Base-by-base conservation (phyloP, 148 eudicot species). In the Chenopodium album region DNA sequence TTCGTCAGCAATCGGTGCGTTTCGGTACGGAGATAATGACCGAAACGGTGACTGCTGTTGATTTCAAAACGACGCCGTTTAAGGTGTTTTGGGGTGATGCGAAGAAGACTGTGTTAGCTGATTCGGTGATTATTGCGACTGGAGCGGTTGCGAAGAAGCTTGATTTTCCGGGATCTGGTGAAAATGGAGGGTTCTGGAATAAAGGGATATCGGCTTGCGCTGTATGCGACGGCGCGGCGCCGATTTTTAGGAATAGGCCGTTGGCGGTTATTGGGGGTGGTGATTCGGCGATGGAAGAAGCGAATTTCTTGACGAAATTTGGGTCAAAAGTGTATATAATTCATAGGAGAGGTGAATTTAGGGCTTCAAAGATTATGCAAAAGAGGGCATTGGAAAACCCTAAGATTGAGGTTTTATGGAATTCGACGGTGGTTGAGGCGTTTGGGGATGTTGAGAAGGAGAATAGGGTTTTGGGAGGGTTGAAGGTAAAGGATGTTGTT, bases 291-390 rank as follows among this genome's bases (percentile, higher is more conserved):
- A 88, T 86, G 88, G 90, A 88, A 75, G 88, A 88, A 60, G 90
- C 90, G 9, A 84, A 75, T 46, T 88, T 79, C 52, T 22, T 88
- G 77, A 88, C 90, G 6, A 88, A 88, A 32, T 88, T 82, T 17
- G 90, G 87, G 2, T 92, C 97, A 5, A 90, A 89, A 71, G 98
- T 94, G 23, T 93, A 94, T 46, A 89, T 94, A 41, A 87, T 94
- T 77, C 97, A 92, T 78, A 56, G 98, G 71, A 93, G 97, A 76
- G 86, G 85, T 47, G 82, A 82, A 26, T 93, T 94, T 85, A 85
- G 97, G 88, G 98, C 98, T 22, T 93, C 98, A 13, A 94, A 92
- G 90, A 93, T 93, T 1, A 94, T 94, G 98, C 97, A 94, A 81
- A 85, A 77, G 44, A 86, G 94, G 85, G 89, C 92, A 9, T 20